phyloP scores from a whole-genome alignment of 2,329 filamentous ascomycete species.

The Diaporthe humulicola region DNA sequence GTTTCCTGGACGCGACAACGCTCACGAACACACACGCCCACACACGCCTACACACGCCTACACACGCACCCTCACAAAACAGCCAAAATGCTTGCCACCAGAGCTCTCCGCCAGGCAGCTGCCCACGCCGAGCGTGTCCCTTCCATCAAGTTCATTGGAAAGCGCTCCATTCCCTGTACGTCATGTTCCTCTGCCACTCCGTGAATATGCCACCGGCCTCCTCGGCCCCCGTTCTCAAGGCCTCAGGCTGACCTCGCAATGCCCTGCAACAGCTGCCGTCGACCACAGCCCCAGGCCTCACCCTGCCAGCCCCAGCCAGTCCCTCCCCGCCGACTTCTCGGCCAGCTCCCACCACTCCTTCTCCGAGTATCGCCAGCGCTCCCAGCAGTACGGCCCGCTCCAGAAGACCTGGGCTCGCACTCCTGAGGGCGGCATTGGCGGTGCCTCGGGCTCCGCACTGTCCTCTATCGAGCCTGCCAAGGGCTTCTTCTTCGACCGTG shows the following conservation, averaged over 20 bases:
- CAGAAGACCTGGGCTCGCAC: conserved; percentile 62
- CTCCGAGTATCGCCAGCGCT: conserved; percentile 82
- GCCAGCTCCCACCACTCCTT: conserved; percentile 70
- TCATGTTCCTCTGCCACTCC: conserved; percentile 32
- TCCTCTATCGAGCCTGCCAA: conserved; percentile 78
- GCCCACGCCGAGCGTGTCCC: conserved; percentile 72
- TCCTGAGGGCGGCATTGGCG: conserved; percentile 64
- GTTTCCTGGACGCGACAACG: background rate
- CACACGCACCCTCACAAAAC: background rate
- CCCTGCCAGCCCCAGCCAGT: conserved; percentile 76
- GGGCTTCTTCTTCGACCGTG: conserved; percentile 89
- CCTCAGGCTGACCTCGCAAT: conserved; percentile 2
- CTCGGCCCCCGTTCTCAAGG: background rate
- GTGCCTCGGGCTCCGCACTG: conserved; percentile 75
- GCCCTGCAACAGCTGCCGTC: conserved; percentile 67
- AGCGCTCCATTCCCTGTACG: conserved; percentile 70
- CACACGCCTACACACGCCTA: too few species aligned
- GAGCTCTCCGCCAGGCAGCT: conserved; percentile 69
- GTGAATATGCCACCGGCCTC: background rate
- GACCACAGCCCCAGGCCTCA: conserved; percentile 82
- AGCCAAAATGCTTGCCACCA: conserved; percentile 67
- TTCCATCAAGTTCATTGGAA: conserved; percentile 73
- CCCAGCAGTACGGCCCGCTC: conserved; percentile 83
- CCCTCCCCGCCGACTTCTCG: conserved; percentile 69
- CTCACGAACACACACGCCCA: background rate